Conservation (phyloP, 2,329 filamentous ascomycete species). For the Pseudogymnoascus sp. region DNA sequence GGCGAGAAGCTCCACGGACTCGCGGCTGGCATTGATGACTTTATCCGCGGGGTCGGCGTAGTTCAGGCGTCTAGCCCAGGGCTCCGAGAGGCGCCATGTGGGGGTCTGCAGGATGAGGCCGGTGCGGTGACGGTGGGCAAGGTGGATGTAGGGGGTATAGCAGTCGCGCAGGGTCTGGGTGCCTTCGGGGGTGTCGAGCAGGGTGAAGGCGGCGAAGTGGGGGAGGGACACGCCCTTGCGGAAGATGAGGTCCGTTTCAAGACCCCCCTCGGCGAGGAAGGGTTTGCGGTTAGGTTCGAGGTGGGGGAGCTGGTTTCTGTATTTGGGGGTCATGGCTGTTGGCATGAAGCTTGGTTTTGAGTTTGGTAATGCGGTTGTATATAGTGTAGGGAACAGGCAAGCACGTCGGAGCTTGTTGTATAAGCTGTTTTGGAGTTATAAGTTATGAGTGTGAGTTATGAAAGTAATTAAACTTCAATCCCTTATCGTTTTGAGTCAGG, state of each 20-base stretch:
- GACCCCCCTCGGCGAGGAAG: constrained; percentile 14
- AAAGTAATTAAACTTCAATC: constrained; percentile 1
- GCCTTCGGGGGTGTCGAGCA: constrained; percentile 3
- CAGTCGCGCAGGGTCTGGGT: constrained; percentile 7
- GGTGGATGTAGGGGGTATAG: constrained; percentile 1
- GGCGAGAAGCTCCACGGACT: neutral
- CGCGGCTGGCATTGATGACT: neutral
- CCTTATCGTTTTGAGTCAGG: constrained; percentile 6
- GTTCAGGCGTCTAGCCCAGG: constrained; percentile 13
- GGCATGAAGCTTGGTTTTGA: neutral
- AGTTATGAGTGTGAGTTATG: neutral
- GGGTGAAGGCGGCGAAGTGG: constrained; percentile 5
- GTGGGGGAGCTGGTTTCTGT: constrained; percentile 10
- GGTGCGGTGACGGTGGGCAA: constrained; percentile 7
- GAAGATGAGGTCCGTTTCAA: constrained; percentile 13
- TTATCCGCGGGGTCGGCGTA: neutral
- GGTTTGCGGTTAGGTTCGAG: constrained; percentile 10
- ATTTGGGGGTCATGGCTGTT: neutral
- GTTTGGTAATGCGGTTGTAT: neutral
- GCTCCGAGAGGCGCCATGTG: constrained; percentile 14
- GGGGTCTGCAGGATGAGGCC: constrained; percentile 14
- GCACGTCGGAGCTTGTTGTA: neutral
- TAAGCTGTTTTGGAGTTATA: neutral
- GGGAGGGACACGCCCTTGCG: constrained; percentile 9
- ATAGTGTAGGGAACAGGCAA: neutral